Evolutionary conservation across 1,284 basidiomycete species (phyloP), one percentile per base, ranked within the genome.

Genomic region (Cystobasidium sp.): DNA sequence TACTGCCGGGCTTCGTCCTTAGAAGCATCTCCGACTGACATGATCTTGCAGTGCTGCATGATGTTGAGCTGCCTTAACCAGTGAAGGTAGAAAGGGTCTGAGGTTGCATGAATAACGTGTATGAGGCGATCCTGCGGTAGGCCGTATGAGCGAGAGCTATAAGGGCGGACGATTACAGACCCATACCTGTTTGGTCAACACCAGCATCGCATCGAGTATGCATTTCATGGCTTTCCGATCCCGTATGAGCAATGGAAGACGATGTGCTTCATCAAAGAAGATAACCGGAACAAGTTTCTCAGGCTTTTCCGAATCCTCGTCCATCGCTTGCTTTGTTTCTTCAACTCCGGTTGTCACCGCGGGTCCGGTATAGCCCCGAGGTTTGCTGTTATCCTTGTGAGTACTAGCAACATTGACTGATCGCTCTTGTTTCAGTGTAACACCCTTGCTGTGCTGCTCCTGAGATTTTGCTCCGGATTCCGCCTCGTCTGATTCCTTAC

Each of bases 241-340:
- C 77, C 89, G 88, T 52, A 92, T 90, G 68, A 92, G 84, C 1
- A 88, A 75, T 3, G 80, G 80, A 0, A 81, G 74, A 80, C 89
- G 90, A 80, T 92, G 91, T 0, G 91, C 90, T 80, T 92, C 91
- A 78, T 92, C 91, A 75, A 93, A 87, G 80, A 92, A 90, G 74
- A 92, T 86, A 7, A 91, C 89, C 0, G 90, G 91, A 80, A 91
- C 88, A 16, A 73, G 62, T 82, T 88, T 90, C 84, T 91, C 92
- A 76, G 81, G 75, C 31, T 52, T 51, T 10, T 80, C 77, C 52
- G 72, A 77, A 51, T 81, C 77, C 71, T 55, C 76, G 31, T 61
- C 41, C 16, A 37, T 46, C 68, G 24, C 31, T 20, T 46, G 49
- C 6, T 39, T 22, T 1, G 44, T 70, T 1, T 62, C 55, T 24